Base-by-base conservation (phyloP, 345 rosid genomes). In the Eucalyptus grandis region DNA sequence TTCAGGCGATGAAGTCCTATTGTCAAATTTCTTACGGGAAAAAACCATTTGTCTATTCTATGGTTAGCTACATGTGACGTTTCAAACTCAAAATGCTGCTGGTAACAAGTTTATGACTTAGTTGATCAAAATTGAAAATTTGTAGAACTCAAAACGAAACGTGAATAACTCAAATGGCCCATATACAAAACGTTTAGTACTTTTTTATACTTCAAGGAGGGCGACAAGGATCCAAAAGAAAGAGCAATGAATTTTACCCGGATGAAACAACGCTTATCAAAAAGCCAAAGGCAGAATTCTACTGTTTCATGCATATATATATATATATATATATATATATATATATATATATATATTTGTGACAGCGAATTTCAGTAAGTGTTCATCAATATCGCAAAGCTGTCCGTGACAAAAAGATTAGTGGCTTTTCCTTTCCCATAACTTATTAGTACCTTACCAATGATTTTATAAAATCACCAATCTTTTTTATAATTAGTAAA, bases 71-170 rank as follows among this genome's bases (percentile, higher is more conserved):
- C 34, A 62, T 14, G 37, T 14, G 72, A 14, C 0, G 0, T 62
- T 30, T 62, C 37, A 4, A 62, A 62, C 37, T 14, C 5, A 30
- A 14, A 30, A 30, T 30, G 34, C 2, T 0, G 1, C 5, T 9
- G 0, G 3, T 30, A 14, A 30, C 2, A 2, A 30, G 34, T 62
- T 60, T 11, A 1, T 60, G 15, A 26, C 31, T 60, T 0, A 0
- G 1, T 58, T 9, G 65, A 24, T 1, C 6, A 1, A 10, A 58
- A 58, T 24, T 5, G 30, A 58, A 58, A 10, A 11, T 58, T 1
- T 24, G 6, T 24, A 56, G 30, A 58, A 26, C n/a, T 58, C 65
- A 58, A 58, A 58, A 58, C 0, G 13, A 58, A 58, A 58, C 13
- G 0, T 58, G 65, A 58, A 58, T n/a, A 58, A 9, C n/a, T 58